A percentile compares a stretch with the other conserved stretches of the same genome.
These are phyloP conservation scores for Theobroma grandiflorum DNA, from an alignment of 441 rosid species.

Conservation along the genomic window DNA sequence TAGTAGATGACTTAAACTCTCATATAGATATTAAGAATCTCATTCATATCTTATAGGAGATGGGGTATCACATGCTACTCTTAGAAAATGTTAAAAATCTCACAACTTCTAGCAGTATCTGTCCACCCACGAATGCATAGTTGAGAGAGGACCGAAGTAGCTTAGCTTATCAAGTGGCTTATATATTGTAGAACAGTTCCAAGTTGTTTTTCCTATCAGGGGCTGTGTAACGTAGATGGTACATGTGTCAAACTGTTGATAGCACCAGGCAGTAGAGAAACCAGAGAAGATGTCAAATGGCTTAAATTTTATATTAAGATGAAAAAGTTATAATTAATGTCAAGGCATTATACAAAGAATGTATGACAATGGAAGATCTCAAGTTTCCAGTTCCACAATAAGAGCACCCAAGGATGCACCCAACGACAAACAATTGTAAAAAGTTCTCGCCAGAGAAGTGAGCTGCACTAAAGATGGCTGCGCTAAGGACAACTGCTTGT, in stretches of 20 bases:
- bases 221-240: neutral
- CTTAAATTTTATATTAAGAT: conserved; percentile 28
- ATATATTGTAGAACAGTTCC: neutral
- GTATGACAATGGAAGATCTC: conserved; percentile 61
- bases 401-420: conserved; percentile 68
- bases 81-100: too few relatives aligned
- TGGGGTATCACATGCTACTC: too few relatives aligned
- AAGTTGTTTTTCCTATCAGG: neutral
- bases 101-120: neutral
- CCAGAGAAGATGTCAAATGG: neutral
- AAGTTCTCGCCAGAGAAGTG: conserved; percentile 76
- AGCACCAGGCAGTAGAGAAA: neutral
- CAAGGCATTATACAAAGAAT: conserved; percentile 79
- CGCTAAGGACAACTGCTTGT: conserved; percentile 63
- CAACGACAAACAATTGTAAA: conserved; percentile 67
- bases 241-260: neutral
- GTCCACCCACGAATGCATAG: neutral
- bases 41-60: too few relatives aligned
- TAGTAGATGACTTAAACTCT: too few relatives aligned
- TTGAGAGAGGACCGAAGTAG: neutral
- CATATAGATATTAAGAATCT: too few relatives aligned
- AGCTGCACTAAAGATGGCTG: conserved; percentile 72
- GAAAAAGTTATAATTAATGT: conserved; percentile 49
- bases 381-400: conserved; percentile 87
- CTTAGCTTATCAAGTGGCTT: neutral